Evolutionary conservation across 768 basidiomycete species (phyloP), one percentile per base, ranked within the genome.

Genomic region (Russula sp.): DNA sequence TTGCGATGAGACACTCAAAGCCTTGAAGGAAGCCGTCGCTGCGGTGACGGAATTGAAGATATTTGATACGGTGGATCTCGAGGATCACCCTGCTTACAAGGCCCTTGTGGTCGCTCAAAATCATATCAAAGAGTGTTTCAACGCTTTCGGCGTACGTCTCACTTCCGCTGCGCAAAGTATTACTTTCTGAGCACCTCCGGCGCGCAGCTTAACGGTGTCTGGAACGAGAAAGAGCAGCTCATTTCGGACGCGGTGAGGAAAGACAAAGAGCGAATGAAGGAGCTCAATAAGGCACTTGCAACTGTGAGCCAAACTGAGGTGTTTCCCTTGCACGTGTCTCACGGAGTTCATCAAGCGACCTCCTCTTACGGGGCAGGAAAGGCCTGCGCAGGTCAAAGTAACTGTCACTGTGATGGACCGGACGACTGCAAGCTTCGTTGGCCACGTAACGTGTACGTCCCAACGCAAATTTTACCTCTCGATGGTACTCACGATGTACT

Each of bases 21-120:
- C 44, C 18, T 54, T 65, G 40, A n/a, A 54, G 31, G 44, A 44
- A 32, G 64, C 44, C 37, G 44, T 42, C 37, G 45, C 13, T 4
- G 55, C 64, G 0, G 61, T 63, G 55, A 53, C 61, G 2, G 61
- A 63, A 27, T 34, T 65, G 42, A 65, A 34, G 34, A 52, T 49
- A 39, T 57, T 58, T 20, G 50, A 63, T 57, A 45, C 37, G 13
- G 22, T 40, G 37, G 22, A 57, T 13, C 48, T 65, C 3, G 64
- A 65, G 42, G 37, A 45, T 2, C 61, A 65, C n/a, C 7, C 49
- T 22, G 64, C 64, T 35, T 34, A 9, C 32, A 47, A 35, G 35
- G 48, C 51, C 22, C 56, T 63, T 18, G 37, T 1, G 16, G 22
- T 16, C 6, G 64, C 61, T 4, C 32, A 58, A 27, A 5, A 5